Base-by-base conservation (phyloP, 2,329 filamentous ascomycete species). In the Akanthomyces muscarius region DNA sequence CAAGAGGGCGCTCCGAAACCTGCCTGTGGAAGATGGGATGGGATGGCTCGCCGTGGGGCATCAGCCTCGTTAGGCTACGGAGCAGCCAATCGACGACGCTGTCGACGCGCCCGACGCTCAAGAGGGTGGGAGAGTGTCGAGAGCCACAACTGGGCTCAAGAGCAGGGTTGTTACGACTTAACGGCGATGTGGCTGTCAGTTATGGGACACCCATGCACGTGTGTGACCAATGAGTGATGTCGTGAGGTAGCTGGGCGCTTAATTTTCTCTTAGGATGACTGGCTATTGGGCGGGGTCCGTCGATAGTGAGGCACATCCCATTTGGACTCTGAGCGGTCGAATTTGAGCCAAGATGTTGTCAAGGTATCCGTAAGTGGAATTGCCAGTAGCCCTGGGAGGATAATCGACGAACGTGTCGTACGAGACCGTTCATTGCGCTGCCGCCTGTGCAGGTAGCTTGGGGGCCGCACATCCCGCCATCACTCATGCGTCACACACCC, bases 241-340 rank as follows among this genome's bases (percentile, higher is more conserved):
- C 45, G 44, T 51, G 60, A 56, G 60, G n/a, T 5, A 56, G 60
- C 45, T 48, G 30, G 60, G 60, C 60, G 60, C 60, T 62, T 62
- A 62, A 56, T 50, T 62, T 55, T 62, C 42, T 42, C 30, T n/a
- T 16, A 23, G 18, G n/a, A 56, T 23, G 44, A 23, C 23, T 25
- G 52, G 25, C 33, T n/a, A 56, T 56, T 50, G 60, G 60, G 51
- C 44, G 60, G 60, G 30, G 60, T 44, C 38, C 8, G 25, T 56
- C 33, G 36, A n/a, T 33, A 33, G 36, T 56, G 52, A 62, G 23
- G 51, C 60, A 62, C 10, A 28, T 33, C 33, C 51, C n/a, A 33
- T 51, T 61, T 16, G 30, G 7, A 45, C 25, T 11, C 13, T 44
- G 48, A 21, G 48, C 30, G 4, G 38, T 51, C 44, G 33, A 56